phyloP scores from a whole-genome alignment of 225 moss, liverwort and hornwort species.

The Pseudoscleropodium purum region DNA sequence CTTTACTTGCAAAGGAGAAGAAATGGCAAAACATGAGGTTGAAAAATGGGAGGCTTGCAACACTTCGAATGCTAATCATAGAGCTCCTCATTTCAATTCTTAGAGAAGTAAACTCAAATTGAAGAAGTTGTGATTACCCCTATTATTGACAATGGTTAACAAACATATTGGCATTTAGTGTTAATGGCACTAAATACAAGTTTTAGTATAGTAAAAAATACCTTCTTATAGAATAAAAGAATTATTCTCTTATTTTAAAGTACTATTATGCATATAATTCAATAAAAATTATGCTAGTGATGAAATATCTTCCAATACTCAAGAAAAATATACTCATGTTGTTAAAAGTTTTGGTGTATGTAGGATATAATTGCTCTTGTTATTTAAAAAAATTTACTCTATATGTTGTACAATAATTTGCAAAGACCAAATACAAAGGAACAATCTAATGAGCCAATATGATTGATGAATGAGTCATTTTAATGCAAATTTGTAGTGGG shows the following conservation, averaged over 20 bases:
- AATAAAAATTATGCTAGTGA: neutral
- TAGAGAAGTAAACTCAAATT: too few relatives aligned
- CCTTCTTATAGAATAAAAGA: neutral
- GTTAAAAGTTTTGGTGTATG: neutral
- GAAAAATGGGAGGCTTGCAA: too few relatives aligned
- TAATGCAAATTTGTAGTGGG: neutral
- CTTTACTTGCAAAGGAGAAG: too few relatives aligned
- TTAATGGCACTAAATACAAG: neutral
- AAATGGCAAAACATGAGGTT: too few relatives aligned
- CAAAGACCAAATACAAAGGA: neutral
- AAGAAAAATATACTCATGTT: neutral
- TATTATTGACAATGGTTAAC: neutral
- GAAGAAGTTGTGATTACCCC: too few relatives aligned
- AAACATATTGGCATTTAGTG: neutral
- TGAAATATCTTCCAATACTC: neutral
- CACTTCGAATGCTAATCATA: too few relatives aligned
- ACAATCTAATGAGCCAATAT: neutral
- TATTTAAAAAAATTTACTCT: neutral
- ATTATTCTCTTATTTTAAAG: neutral
- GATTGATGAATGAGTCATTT: neutral
- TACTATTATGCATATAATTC: neutral
- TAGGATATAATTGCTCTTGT: neutral
- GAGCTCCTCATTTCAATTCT: too few relatives aligned
- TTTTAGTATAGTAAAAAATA: neutral
- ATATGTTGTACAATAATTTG: neutral